Conservation (phyloP, 2,329 filamentous ascomycete species). For the Diplocarpon rosae region DNA sequence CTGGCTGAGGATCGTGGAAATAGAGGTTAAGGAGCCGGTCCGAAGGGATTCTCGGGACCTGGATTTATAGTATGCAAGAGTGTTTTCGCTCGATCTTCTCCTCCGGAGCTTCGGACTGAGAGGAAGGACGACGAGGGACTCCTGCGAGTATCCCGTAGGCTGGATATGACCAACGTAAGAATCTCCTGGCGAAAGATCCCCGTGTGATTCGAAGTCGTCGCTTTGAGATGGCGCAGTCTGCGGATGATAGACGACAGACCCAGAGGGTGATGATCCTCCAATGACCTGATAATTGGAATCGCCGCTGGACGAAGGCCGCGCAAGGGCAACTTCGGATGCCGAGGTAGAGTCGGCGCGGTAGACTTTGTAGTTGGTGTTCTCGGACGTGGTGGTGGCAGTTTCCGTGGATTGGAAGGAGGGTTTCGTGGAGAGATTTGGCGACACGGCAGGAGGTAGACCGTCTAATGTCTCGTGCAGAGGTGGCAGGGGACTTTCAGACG, state of each 20-base stretch:
- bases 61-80: slow-evolving; percentile 37
- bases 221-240: slow-evolving; percentile 14
- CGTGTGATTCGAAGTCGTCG: slow-evolving; percentile 43
- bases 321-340: slow-evolving; percentile 15
- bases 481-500: slow-evolving; percentile 16
- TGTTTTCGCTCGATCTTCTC: slow-evolving; percentile 36
- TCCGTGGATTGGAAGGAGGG: slow-evolving; percentile 25
- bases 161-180: slow-evolving; percentile 27
- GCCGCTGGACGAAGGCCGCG: slow-evolving; percentile 16
- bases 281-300: slow-evolving; percentile 40
- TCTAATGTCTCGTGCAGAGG: slow-evolving; percentile 21
- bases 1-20: slow-evolving; percentile 39
- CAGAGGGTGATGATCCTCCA: slow-evolving; percentile 37
- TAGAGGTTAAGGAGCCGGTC: slow-evolving; percentile 42
- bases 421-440: slow-evolving; percentile 25
- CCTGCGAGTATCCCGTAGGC: slow-evolving; percentile 42
- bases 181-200: slow-evolving; percentile 31
- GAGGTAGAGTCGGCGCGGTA: slow-evolving; percentile 17
- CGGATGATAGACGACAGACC: slow-evolving; percentile 26
- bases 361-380: slow-evolving; percentile 28
- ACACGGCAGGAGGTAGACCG: slow-evolving; percentile 13
- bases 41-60: slow-evolving; percentile 43
- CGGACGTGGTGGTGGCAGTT: slow-evolving; percentile 24
- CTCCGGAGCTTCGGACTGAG: slow-evolving; percentile 34
- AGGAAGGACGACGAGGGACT: slow-evolving; percentile 48